Evolutionary conservation across 805 yeast species (phyloP).

Genomic region (Candida nemodendra): DNA sequence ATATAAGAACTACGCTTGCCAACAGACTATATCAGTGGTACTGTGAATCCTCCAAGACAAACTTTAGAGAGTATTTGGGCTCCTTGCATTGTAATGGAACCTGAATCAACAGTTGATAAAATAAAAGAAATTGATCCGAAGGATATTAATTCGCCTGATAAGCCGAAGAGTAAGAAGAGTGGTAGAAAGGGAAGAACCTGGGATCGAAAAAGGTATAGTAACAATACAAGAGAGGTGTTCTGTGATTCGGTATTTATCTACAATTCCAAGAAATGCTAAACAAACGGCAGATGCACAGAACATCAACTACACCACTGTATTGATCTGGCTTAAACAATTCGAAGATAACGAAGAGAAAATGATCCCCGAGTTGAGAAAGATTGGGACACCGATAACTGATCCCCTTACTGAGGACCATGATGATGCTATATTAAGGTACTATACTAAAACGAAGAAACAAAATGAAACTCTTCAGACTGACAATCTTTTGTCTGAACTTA

Average conservation of each 20-base stretch:
- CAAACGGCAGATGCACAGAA: background rate
- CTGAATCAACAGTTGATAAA: too few species aligned
- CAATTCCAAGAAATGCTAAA: slow-evolving; percentile 1
- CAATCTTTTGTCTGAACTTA: background rate
- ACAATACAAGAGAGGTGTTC: background rate
- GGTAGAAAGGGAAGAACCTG: slow-evolving; percentile 2
- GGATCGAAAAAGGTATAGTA: slow-evolving; percentile 1
- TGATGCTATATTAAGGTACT: slow-evolving; percentile 1
- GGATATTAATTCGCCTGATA: too few species aligned
- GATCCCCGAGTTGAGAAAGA: background rate
- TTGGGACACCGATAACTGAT: too few species aligned
- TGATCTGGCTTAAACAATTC: slow-evolving; percentile 1
- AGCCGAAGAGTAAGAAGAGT: too few species aligned
- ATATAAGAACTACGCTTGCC: too few species aligned
- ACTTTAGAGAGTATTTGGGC: too few species aligned
- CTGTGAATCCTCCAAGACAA: too few species aligned
- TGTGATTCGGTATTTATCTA: background rate
- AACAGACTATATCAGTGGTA: too few species aligned
- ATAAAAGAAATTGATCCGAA: too few species aligned
- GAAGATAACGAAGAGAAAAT: background rate
- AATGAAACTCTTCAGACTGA: background rate
- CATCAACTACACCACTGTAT: slow-evolving; percentile 1
- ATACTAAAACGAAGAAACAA: background rate
- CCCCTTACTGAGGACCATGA: slow-evolving; percentile 2
- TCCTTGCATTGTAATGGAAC: too few species aligned